Evolutionary conservation across 164 flowering plant species (phyloP).

Genomic region (Annona cherimola): DNA sequence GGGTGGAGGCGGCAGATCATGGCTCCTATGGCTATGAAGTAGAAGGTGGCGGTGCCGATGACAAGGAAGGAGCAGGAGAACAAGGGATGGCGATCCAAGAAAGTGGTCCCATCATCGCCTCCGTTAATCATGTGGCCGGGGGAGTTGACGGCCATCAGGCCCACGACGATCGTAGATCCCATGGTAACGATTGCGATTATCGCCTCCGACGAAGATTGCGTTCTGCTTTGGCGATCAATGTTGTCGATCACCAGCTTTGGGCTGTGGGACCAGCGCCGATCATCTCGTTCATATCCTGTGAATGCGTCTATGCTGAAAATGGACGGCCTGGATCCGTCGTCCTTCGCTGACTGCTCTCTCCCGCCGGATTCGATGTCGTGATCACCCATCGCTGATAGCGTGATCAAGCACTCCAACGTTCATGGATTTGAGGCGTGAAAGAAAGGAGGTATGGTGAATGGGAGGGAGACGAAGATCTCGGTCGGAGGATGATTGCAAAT

Average conservation of each 20-base stretch:
- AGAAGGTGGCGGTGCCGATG: neutral
- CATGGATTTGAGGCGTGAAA: no score
- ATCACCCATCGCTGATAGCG: neutral
- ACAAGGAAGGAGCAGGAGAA: neutral
- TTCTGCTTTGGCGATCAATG: neutral
- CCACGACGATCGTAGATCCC: neutral
- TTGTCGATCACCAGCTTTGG: no score
- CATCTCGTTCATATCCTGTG: neutral
- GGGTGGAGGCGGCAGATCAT: neutral
- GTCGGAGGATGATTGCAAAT: no score
- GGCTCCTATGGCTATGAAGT: neutral
- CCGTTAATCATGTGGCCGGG: neutral
- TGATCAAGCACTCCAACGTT: neutral
- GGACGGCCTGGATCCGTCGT: neutral
- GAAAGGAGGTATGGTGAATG: no score
- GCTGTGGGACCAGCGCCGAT: no score
- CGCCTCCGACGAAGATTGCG: neutral
- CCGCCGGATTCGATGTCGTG: neutral
- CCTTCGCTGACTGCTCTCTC: neutral
- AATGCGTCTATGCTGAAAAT: neutral
- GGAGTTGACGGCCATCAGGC: neutral
- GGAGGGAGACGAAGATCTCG: no score
- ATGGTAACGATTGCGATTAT: neutral
- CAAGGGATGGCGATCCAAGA: neutral
- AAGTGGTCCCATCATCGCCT: neutral